These are phyloP conservation scores for Neolecta irregularis DNA, from an alignment of 1,139 yeast genomes.

Conservation along the genomic window DNA sequence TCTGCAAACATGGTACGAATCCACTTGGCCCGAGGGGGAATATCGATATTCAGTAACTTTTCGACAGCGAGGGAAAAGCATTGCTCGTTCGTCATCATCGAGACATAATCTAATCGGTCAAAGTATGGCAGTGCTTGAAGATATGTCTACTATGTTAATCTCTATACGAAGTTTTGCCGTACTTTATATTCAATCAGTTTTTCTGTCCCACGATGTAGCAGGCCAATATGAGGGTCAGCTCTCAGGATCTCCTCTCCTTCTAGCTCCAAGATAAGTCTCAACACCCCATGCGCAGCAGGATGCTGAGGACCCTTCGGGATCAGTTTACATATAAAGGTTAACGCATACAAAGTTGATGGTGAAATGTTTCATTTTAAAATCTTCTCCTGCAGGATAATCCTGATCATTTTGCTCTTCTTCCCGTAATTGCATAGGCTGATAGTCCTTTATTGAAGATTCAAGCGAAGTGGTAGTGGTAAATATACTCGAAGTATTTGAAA, in stretches of 20 bases:
- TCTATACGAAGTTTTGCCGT: too few relatives aligned
- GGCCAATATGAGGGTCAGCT: conserved; percentile 78
- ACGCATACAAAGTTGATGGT: conserved; percentile 76
- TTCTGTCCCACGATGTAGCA: conserved; percentile 79
- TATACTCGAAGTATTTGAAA: too few relatives aligned
- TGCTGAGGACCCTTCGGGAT: conserved; percentile 96
- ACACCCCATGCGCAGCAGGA: conserved; percentile 91
- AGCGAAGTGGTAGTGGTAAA: too few relatives aligned
- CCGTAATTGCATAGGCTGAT: too few relatives aligned
- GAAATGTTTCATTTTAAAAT: conserved; percentile 58
- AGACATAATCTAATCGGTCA: conserved; percentile 71
- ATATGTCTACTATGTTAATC: too few relatives aligned
- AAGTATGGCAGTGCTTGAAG: conserved; percentile 59
- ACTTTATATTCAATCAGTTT: conserved; percentile 73
- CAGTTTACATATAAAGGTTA: too few relatives aligned
- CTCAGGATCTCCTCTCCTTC: conserved; percentile 82
- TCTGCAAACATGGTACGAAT: conserved; percentile 79
- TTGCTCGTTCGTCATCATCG: conserved; percentile 83
- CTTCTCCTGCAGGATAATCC: background rate
- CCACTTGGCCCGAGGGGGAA: conserved; percentile 72
- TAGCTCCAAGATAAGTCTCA: conserved; percentile 69
- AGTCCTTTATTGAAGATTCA: too few relatives aligned
- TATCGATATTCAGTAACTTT: conserved; percentile 69
- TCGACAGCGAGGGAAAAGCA: conserved; percentile 76
- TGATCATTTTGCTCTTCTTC: conserved; percentile 3